Evolutionary conservation across 306 rosid species (phyloP).

Genomic region (Biancaea sappan): DNA sequence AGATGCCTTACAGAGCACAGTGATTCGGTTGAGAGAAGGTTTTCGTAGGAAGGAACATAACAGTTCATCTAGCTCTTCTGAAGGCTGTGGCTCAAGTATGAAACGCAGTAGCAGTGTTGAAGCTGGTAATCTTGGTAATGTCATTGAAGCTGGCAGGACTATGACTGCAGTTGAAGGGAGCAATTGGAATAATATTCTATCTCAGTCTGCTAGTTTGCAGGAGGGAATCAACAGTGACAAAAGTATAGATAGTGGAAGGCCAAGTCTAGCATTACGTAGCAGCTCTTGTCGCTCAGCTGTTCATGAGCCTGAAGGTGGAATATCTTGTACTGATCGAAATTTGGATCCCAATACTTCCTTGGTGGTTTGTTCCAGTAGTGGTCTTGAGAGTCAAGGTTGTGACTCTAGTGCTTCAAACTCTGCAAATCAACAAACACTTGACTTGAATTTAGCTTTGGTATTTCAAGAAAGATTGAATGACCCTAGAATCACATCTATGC

Average conservation of each 20-base stretch:
- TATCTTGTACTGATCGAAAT: slow-evolving; percentile 56
- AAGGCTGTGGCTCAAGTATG: slow-evolving; percentile 98
- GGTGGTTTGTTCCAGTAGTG: slow-evolving; percentile 86
- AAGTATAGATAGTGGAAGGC: slow-evolving; percentile 98
- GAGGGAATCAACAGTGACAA: slow-evolving; percentile 96
- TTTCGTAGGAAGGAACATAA: slow-evolving; percentile 94
- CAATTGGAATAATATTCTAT: slow-evolving; percentile 70
- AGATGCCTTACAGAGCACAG: slow-evolving; percentile 98
- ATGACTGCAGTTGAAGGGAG: slow-evolving; percentile 69
- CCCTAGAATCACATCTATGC: slow-evolving; percentile 87
- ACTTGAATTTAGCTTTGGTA: slow-evolving; percentile 85
- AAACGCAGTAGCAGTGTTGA: slow-evolving; percentile 98
- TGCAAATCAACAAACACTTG: slow-evolving; percentile 87
- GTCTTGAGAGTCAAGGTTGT: slow-evolving; percentile 92
- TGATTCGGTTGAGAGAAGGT: slow-evolving; percentile 95
- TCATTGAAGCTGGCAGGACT: slow-evolving; percentile 65
- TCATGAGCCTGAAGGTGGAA: slow-evolving; percentile 85
- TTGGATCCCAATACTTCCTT: slow-evolving; percentile 70
- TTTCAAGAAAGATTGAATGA: slow-evolving; percentile 98
- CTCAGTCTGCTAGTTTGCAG: slow-evolving; percentile 70
- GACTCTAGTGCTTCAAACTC: slow-evolving; percentile 90
- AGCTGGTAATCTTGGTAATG: slow-evolving; percentile 80
- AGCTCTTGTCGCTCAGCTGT: slow-evolving; percentile 92
- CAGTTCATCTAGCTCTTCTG: slow-evolving; percentile 96
- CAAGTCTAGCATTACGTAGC: slow-evolving; percentile 89